Evolutionary conservation across 164 flowering plant genomes (phyloP).

Genomic region (Vitis labrusca): DNA sequence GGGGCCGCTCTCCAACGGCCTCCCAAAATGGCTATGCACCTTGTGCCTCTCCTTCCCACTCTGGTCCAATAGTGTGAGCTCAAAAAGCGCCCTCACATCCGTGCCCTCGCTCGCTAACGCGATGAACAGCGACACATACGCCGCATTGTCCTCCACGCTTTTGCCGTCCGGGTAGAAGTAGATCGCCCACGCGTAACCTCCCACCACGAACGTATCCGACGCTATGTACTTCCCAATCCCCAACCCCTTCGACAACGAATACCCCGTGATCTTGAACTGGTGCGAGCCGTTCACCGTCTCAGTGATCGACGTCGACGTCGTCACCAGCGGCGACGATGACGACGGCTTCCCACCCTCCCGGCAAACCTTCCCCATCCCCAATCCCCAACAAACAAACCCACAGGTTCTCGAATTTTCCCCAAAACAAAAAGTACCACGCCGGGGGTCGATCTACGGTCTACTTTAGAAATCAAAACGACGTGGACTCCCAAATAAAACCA

Average conservation of each 20-base stretch:
- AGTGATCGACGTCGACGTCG: constrained; percentile 65
- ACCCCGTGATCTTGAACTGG: constrained; percentile 79
- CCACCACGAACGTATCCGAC: constrained; percentile 83
- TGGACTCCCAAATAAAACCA: too few relatives aligned
- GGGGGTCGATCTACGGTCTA: too few relatives aligned
- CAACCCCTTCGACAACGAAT: constrained; percentile 73
- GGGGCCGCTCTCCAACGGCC: constrained; percentile 83
- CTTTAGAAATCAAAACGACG: too few relatives aligned
- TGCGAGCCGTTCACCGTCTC: constrained; percentile 82
- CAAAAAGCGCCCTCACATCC: constrained; percentile 86
- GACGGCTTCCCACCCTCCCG: constrained; percentile 5
- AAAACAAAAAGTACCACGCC: too few relatives aligned
- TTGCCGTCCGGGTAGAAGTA: constrained; percentile 92
- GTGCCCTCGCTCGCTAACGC: constrained; percentile 88
- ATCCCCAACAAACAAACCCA: neutral
- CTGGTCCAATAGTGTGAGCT: constrained; percentile 85
- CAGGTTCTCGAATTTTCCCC: too few relatives aligned
- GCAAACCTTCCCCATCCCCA: neutral
- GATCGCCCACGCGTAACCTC: constrained; percentile 89
- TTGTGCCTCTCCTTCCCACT: constrained; percentile 85
- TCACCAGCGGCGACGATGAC: constrained; percentile 30
- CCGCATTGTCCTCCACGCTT: constrained; percentile 75
- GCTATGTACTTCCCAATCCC: constrained; percentile 86
- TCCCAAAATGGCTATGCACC: constrained; percentile 88
- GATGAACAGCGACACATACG: constrained; percentile 77